phyloP scores from a whole-genome alignment of 75 land plant genomes.

The Chamaecyparis obtusa region DNA sequence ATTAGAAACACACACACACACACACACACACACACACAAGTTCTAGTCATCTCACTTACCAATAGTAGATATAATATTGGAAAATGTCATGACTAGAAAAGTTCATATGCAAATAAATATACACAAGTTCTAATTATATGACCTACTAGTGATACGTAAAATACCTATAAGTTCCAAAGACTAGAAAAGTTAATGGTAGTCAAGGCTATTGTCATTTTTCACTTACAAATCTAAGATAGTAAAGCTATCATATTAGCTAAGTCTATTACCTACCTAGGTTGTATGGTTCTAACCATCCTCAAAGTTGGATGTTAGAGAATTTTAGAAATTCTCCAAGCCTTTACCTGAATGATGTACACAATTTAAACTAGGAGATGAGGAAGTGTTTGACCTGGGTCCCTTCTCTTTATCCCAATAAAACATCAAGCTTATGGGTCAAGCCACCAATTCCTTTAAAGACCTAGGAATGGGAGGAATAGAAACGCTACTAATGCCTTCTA shows the following conservation, averaged over 20 bases:
- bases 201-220: no score
- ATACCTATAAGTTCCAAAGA: no score
- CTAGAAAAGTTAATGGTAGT: no score
- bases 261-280: no score
- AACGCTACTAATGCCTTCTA: constrained; percentile 25
- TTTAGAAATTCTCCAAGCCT: not conserved
- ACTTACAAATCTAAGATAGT: not conserved
- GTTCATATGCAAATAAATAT: no score
- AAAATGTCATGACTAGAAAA: no score
- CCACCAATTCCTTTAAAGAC: constrained; percentile 32
- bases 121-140: no score
- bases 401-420: not conserved
- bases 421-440: constrained; percentile 1
- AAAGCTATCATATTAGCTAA: not conserved
- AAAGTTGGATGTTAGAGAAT: not conserved
- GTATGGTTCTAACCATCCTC: not conserved
- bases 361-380: not conserved
- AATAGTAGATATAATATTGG: no score
- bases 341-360: not conserved
- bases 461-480: constrained; percentile 25
- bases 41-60: no score
- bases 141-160: no score
- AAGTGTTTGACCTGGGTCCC: not conserved
- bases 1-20: no score
- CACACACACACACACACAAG: no score